A percentile compares a stretch with the other conserved stretches of the same genome.
These are phyloP conservation scores for Pholiota molesta DNA, from an alignment of 768 basidiomycete genomes.

Conservation along the genomic window DNA sequence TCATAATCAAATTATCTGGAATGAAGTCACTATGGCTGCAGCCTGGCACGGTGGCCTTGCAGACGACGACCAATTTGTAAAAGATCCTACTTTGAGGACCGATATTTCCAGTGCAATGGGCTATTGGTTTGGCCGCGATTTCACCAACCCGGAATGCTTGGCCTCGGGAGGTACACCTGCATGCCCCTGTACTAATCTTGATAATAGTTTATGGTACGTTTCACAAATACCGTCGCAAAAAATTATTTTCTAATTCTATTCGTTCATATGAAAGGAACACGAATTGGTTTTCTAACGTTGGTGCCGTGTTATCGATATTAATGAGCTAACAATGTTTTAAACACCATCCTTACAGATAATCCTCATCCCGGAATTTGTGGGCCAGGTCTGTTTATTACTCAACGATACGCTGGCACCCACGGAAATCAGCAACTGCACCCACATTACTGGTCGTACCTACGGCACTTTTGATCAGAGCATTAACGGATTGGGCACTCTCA, in stretches of 20 bases:
- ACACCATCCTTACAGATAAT: constrained; percentile 45
- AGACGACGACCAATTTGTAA: constrained; percentile 43
- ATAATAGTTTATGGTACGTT: constrained; percentile 41
- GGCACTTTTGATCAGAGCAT: constrained; percentile 44
- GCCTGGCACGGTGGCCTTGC: constrained; percentile 57
- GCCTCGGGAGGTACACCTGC: constrained; percentile 51
- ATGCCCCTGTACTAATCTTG: constrained; percentile 61
- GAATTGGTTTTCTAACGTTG: constrained; percentile 66
- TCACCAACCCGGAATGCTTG: constrained; percentile 54
- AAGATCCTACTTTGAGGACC: constrained; percentile 39
- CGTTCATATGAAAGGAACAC: constrained; percentile 48
- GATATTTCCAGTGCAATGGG: constrained; percentile 57
- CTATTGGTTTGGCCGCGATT: constrained; percentile 67
- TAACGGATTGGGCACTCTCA: constrained; percentile 49
- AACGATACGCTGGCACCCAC: constrained; percentile 44
- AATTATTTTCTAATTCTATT: constrained; percentile 8
- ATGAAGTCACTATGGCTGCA: constrained; percentile 52
- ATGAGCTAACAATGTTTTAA: neutral
- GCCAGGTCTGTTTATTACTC: constrained; percentile 60
- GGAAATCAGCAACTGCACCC: constrained; percentile 48
- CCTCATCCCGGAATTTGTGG: constrained; percentile 58
- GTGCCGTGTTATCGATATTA: constrained; percentile 17
- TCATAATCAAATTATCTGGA: constrained; percentile 24
- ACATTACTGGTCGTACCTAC: constrained; percentile 56
- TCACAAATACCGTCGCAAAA: neutral